Base-by-base conservation (phyloP, 2,329 filamentous ascomycete species). In the Fusarium chaquense region DNA sequence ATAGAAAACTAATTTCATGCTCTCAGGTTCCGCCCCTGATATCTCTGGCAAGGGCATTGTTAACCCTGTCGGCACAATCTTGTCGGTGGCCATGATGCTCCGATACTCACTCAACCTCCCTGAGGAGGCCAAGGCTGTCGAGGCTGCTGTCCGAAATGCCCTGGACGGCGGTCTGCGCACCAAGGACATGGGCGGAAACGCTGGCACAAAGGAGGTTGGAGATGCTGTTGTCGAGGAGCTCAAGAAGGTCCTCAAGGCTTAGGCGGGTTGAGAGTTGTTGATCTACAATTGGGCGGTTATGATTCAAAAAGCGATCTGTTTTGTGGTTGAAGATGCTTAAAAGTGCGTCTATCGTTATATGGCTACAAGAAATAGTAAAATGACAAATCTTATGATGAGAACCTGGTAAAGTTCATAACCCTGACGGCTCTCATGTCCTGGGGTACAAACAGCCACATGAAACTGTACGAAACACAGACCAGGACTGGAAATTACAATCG, bases 11-110 rank as follows among this genome's bases (percentile, higher is more conserved):
- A 52, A 64, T 32, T 28, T 26, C 13, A 40, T 36, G 7, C 35
- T 16, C 32, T 10, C 16, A 75, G 71, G 73, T 4, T 70, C 65
- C 45, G 72, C 73, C n/a, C 71, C 72, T 24, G 72, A 98, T 77
- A 98, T 98, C 76, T 93, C 93, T 3, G 94, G 95, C 72, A 88
- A 97, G 83, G 93, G 93, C 64, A 91, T 97, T 73, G 94, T 97
- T 76, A 97, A 82, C 85, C 95, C 95, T 35, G 86, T 98, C 65
- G 95, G 94, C 52, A 94, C 93, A 57, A 93, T 98, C 70, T 88
- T 98, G 44, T 97, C 94, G 15, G 87, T 97, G 16, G 93, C 93
- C 76, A 97, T 98, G 94, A 93, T 99, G 91, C 87, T 98, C 76
- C 91, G 93, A 77, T 98, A 98, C 85, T 97, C 94, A 16, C 88